phyloP scores from a whole-genome alignment of 2,329 filamentous ascomycete genomes.

The Calonectria hongkongensis region DNA sequence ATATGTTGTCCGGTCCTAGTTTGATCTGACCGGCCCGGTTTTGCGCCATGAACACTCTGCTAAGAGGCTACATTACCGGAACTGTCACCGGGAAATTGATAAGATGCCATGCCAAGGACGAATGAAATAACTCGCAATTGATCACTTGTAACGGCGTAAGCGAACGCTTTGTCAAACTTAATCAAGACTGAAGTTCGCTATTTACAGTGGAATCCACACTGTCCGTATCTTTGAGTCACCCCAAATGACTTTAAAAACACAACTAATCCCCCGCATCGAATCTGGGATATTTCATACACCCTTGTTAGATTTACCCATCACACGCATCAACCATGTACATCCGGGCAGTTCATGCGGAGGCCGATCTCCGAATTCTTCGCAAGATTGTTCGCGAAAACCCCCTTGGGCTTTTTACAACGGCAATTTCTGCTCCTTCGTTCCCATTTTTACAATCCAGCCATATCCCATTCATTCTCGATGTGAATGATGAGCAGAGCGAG shows the following conservation, averaged over 20 bases:
- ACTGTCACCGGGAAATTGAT: neutral
- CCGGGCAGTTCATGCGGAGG: conserved; percentile 71
- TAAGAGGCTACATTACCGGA: neutral
- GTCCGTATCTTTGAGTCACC: too few relatives aligned
- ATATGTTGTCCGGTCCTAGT: too few relatives aligned
- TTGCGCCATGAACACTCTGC: too few relatives aligned
- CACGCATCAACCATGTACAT: conserved; percentile 73
- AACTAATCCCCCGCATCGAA: neutral
- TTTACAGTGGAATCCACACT: neutral
- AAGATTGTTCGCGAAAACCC: conserved; percentile 76
- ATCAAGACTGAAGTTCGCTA: too few relatives aligned
- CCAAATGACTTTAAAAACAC: neutral
- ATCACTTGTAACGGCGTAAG: neutral
- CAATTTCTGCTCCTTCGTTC: conserved; percentile 69
- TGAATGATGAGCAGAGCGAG: conserved; percentile 62
- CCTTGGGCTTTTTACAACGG: conserved; percentile 78
- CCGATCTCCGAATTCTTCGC: conserved; percentile 68
- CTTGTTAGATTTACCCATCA: neutral
- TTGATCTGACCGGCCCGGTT: neutral
- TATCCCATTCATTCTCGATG: conserved; percentile 76
- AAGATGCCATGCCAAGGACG: neutral
- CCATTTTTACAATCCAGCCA: conserved; percentile 75
- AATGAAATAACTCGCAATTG: neutral
- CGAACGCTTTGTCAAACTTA: neutral
- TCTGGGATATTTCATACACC: neutral